Percentiles rank a stretch among this genome's conserved stretches.
Evolutionary conservation across 2,329 filamentous ascomycete genomes (phyloP).

Genomic region (Gnomoniopsis sp.): DNA sequence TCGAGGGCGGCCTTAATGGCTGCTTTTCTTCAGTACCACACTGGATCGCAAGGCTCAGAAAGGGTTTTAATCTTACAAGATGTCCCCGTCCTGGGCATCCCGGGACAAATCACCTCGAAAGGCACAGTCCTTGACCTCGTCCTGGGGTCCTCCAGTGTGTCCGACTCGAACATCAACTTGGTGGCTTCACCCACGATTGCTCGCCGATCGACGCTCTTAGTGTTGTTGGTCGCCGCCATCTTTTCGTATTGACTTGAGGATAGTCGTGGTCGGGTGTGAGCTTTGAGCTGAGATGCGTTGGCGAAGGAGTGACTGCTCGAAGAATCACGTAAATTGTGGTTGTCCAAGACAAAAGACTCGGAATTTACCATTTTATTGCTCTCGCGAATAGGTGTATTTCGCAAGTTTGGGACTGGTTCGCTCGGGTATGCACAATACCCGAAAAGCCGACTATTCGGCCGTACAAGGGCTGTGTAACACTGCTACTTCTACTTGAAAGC

Average conservation of each 20-base stretch:
- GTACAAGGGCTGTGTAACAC: neutral
- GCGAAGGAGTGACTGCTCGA: neutral
- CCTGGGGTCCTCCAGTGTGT: slow-evolving; percentile 10
- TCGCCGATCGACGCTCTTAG: slow-evolving; percentile 8
- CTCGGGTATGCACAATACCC: slow-evolving; percentile 6
- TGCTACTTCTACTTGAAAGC: neutral
- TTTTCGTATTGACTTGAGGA: neutral
- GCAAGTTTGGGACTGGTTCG: neutral
- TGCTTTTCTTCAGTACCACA: neutral
- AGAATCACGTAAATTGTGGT: neutral
- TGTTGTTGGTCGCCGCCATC: slow-evolving; percentile 1
- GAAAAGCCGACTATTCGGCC: slow-evolving; percentile 2
- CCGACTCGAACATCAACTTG: slow-evolving; percentile 12
- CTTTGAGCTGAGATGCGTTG: neutral
- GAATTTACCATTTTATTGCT: neutral
- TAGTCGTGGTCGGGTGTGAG: neutral
- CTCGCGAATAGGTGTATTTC: neutral
- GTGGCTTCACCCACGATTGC: slow-evolving; percentile 9
- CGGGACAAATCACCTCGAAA: slow-evolving; percentile 11
- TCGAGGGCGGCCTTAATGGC: slow-evolving; percentile 12
- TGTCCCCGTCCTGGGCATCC: slow-evolving; percentile 10
- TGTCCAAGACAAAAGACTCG: neutral
- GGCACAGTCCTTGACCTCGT: slow-evolving; percentile 6
- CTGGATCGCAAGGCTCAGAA: too few relatives aligned
- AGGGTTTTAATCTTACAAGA: neutral